Percentiles rank a stretch among this genome's conserved stretches.
Conservation (phyloP, 805 yeast species). For the Candida methanosorbosa region DNA sequence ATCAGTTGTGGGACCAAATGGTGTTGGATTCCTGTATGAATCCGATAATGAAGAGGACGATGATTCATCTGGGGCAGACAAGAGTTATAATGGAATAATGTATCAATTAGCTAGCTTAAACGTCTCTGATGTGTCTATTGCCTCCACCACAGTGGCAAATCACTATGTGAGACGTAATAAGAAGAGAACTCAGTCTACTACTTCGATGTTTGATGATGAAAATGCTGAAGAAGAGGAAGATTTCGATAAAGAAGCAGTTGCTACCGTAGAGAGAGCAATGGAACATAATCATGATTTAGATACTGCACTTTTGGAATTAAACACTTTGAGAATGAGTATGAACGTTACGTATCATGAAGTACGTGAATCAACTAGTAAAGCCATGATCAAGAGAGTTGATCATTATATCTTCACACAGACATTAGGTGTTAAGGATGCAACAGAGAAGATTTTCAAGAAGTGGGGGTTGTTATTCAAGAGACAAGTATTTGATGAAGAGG, state of each 20-base stretch:
- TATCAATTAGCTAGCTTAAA: constrained; percentile 35
- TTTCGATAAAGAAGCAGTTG: constrained; percentile 84
- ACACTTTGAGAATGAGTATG: constrained; percentile 95
- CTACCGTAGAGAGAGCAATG: constrained; percentile 86
- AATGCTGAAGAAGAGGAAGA: constrained; percentile 51
- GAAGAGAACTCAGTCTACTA: constrained; percentile 25
- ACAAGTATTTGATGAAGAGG: constrained; percentile 76
- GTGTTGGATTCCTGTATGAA: constrained; percentile 40
- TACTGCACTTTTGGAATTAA: constrained; percentile 85
- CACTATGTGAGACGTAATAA: constrained; percentile 28
- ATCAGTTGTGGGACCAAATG: constrained; percentile 37
- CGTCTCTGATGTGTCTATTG: constrained; percentile 45
- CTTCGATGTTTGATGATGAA: constrained; percentile 25
- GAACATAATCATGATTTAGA: constrained; percentile 89
- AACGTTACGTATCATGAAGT: constrained; percentile 93
- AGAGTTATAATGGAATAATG: constrained; percentile 31
- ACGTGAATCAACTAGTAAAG: constrained; percentile 67
- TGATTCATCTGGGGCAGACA: constrained; percentile 7
- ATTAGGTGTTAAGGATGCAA: constrained; percentile 67
- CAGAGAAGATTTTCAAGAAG: constrained; percentile 60
- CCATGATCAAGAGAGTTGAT: constrained; percentile 59
- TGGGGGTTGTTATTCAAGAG: constrained; percentile 82
- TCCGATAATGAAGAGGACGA: constrained; percentile 42
- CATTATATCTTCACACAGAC: constrained; percentile 76
- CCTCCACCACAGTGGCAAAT: constrained; percentile 33